Evolutionary conservation across 225 moss, liverwort and hornwort species (phyloP).

Genomic region (Marchantia paleacea): DNA sequence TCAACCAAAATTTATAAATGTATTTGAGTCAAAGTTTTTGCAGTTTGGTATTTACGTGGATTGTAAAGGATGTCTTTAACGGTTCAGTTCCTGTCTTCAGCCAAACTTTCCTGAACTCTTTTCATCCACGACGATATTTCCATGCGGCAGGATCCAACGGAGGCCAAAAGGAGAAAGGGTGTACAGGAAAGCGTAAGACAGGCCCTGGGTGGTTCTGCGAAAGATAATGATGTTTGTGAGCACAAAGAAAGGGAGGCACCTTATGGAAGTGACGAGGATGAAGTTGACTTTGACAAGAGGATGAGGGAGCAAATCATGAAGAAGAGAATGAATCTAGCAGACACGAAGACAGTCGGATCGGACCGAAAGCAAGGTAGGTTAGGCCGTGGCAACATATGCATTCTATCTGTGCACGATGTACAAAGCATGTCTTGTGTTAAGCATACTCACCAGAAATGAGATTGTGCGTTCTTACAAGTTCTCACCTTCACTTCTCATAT

Average conservation of each 20-base stretch:
- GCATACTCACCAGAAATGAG: too few relatives aligned
- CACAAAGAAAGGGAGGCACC: constrained; percentile 27
- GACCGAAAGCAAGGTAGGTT: constrained; percentile 24
- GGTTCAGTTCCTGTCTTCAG: background rate
- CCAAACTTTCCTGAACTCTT: background rate
- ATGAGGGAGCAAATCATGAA: constrained; percentile 96
- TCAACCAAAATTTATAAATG: too few relatives aligned
- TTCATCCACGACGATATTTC: background rate
- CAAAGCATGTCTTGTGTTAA: too few relatives aligned
- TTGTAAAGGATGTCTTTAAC: background rate
- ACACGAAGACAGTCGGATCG: constrained; percentile 39
- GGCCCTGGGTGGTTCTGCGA: constrained; percentile 62
- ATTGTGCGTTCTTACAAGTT: too few relatives aligned
- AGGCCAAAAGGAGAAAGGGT: constrained; percentile 67
- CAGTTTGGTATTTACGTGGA: too few relatives aligned
- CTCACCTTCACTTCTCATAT: background rate
- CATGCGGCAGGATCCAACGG: constrained; percentile 56
- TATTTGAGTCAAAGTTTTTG: too few relatives aligned
- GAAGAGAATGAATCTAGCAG: constrained; percentile 55
- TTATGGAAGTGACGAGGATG: constrained; percentile 58
- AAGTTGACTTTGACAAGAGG: constrained; percentile 77
- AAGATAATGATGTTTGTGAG: constrained; percentile 33
- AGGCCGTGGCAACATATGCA: too few relatives aligned
- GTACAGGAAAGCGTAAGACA: constrained; percentile 75
- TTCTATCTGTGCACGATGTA: too few relatives aligned